A percentile compares a stretch with the other conserved stretches of the same genome.
Conservation (phyloP, 2,329 filamentous ascomycete genomes). For the Passalora sequoiae region DNA sequence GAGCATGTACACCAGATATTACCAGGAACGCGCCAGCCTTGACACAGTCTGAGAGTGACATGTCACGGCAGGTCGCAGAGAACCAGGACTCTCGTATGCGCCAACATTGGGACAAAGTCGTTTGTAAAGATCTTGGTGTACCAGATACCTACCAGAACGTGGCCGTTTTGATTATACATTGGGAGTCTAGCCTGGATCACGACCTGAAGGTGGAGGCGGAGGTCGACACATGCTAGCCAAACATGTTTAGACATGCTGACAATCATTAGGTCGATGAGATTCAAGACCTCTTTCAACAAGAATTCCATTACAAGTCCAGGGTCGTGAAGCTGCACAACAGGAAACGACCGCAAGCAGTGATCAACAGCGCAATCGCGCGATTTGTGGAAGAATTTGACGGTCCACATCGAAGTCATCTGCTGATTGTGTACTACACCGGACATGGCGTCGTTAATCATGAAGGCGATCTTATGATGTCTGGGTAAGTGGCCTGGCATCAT, state of each 20-base stretch:
- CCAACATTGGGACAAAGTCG: neutral
- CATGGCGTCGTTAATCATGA: neutral
- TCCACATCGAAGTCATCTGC: neutral
- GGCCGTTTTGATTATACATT: neutral
- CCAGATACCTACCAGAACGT: neutral
- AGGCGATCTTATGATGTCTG: neutral
- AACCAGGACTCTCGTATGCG: neutral
- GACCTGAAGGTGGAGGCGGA: neutral
- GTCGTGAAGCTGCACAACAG: neutral
- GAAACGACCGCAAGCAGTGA: neutral
- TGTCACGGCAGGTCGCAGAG: too few relatives aligned
- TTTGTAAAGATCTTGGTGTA: neutral
- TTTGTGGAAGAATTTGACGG: neutral
- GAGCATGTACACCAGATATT: too few relatives aligned
- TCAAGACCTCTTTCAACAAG: neutral
- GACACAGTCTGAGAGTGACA: too few relatives aligned
- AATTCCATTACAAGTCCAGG: neutral
- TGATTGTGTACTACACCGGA: neutral
- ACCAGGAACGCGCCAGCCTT: too few relatives aligned
- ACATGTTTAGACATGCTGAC: neutral
- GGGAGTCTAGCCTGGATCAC: neutral
- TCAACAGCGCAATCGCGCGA: neutral
- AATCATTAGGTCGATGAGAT: neutral
- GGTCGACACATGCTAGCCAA: neutral
- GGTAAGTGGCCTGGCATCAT: neutral